Evolutionary conservation across 2,329 filamentous ascomycete genomes (phyloP), one percentile per base, ranked within the genome.

Genomic region (Colletotrichum nymphaeae): DNA sequence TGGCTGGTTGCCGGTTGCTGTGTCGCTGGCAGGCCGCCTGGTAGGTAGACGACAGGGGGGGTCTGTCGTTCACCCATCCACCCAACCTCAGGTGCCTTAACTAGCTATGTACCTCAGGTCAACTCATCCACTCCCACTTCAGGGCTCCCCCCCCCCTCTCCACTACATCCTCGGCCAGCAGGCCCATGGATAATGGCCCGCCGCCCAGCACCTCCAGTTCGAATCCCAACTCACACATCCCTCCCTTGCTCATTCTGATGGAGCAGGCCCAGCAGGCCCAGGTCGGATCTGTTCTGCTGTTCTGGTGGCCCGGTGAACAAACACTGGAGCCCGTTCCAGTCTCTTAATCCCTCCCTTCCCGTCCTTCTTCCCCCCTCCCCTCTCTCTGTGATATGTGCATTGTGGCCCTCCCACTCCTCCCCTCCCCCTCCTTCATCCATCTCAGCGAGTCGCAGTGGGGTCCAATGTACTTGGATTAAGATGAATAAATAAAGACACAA

Each of bases 181-280:
- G 35, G 35, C 35, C 35, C 35, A 37, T 16, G 35, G 35, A 14
- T 16, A 12, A 37, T 37, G 35, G 12, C 14, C 35, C 57, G 28
- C 24, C 46, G 26, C 32, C 62, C 37, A 37, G n/a, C 24, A n/a
- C 24, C 22, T 28, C 42, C 16, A 46, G 42, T 46, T 46, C 42
- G 16, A 7, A 19, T 19, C 5, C 26, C 8, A 52, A 16, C 64
- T 67, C 64, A 28, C 49, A 58, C 53, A 49, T 59, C 68, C 58
- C 46, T 69, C 70, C 70, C 70, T 73, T 69, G 70, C 70, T 60
- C 70, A 73, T 69, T 64, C 66, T 69, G 8, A 35, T 72, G 69
- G 65, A 32, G 35, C 57, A 35, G 49, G 42, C 63, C 35, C 35
- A 37, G 35, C 5, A 37, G 35, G 35, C 35, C 35, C 58, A 53